phyloP scores from a whole-genome alignment of 495 filamentous ascomycete genomes.

The Tuber umbilicatum region DNA sequence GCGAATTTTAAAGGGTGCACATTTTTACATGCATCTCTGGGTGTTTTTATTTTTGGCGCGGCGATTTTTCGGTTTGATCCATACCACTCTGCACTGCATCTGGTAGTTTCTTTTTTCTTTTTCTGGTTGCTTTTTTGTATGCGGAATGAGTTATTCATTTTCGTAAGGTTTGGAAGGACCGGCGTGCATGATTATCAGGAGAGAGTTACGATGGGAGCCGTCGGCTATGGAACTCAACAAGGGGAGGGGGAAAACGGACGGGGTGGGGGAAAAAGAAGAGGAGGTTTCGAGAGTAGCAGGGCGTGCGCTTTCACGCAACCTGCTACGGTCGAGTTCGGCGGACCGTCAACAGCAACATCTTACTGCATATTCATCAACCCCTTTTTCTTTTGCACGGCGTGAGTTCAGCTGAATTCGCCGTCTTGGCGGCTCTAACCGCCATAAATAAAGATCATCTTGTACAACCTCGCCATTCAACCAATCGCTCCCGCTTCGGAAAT shows the following conservation, averaged over 20 bases:
- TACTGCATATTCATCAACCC: constrained; percentile 3
- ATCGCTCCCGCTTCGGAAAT: background rate
- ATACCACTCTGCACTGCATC: constrained; percentile 29
- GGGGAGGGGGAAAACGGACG: background rate
- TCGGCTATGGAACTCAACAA: constrained; percentile 2
- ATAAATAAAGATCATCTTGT: constrained; percentile 6
- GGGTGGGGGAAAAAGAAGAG: constrained; percentile 13
- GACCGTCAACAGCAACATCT: constrained; percentile 7
- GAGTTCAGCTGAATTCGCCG: constrained; percentile 10
- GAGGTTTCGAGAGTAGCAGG: constrained; percentile 12
- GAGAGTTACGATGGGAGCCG: background rate
- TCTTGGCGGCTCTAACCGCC: constrained; percentile 16
- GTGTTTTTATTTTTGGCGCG: constrained; percentile 28
- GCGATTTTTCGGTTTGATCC: constrained; percentile 27
- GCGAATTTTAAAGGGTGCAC: constrained; percentile 37
- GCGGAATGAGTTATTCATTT: constrained; percentile 2
- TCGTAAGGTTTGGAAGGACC: background rate
- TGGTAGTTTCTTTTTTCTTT: constrained; percentile 22
- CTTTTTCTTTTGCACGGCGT: background rate
- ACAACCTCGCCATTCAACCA: constrained; percentile 11
- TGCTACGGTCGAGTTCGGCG: constrained; percentile 2
- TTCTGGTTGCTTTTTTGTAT: constrained; percentile 4
- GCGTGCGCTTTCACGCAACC: constrained; percentile 2
- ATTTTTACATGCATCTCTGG: constrained; percentile 11
- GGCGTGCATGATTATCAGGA: background rate